A percentile compares a stretch with the other conserved stretches of the same genome.
phyloP scores from a whole-genome alignment of 805 yeast genomes.

The Metschnikowia matae region DNA sequence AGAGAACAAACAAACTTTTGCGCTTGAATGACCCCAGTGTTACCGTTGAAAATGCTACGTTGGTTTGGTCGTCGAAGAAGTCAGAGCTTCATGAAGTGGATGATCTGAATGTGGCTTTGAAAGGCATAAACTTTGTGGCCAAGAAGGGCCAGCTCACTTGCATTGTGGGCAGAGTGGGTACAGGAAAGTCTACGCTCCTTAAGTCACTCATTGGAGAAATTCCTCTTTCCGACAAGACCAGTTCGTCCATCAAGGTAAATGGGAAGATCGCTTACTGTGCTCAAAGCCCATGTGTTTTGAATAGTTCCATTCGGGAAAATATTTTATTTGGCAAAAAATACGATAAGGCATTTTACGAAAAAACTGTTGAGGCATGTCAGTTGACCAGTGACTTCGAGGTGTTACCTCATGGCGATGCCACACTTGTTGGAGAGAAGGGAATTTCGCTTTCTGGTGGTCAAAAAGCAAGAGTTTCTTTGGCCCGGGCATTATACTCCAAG shows the following conservation, averaged over 20 bases:
- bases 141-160: constrained; percentile 53
- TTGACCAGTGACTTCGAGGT: constrained; percentile 44
- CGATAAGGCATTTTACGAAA: constrained; percentile 39
- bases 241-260: constrained; percentile 15
- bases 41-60: constrained; percentile 46
- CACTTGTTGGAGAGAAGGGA: constrained; percentile 59
- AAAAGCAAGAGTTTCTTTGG: constrained; percentile 59
- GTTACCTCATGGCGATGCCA: constrained; percentile 50
- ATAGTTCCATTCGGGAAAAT: constrained; percentile 47
- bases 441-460: constrained; percentile 61
- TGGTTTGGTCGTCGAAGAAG: constrained; percentile 43
- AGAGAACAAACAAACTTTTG: constrained; percentile 16
- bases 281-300: constrained; percentile 54
- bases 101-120: constrained; percentile 43
- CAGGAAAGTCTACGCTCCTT: constrained; percentile 61
- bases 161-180: constrained; percentile 63
- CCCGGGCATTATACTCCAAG: constrained; percentile 64
- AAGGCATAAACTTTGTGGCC: constrained; percentile 46
- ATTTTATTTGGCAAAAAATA: constrained; percentile 47
- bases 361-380: constrained; percentile 48
- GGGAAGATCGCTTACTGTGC: constrained; percentile 59
- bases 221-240: constrained; percentile 9
- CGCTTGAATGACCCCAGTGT: constrained; percentile 29
- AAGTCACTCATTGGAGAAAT: constrained; percentile 54
- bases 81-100: constrained; percentile 27